phyloP scores from a whole-genome alignment of 2,329 filamentous ascomycete genomes.

The Cryphonectria carpinicola region DNA sequence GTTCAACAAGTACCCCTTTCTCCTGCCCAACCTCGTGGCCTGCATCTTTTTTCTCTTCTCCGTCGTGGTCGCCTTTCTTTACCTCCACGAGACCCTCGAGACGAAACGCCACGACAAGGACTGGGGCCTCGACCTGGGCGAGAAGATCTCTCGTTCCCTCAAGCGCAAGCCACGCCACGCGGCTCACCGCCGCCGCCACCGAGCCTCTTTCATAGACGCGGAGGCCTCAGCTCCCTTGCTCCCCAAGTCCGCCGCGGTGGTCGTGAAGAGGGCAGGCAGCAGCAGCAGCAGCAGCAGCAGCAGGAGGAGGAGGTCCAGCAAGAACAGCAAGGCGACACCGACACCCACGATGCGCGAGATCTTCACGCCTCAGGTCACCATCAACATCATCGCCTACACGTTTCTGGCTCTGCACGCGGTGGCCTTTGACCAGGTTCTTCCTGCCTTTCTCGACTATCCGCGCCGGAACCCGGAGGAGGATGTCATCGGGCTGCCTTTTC shows the following conservation, averaged over 20 bases:
- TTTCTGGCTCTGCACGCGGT: constrained; percentile 81
- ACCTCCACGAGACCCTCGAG: constrained; percentile 84
- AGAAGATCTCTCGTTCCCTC: constrained; percentile 56
- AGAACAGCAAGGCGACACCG: constrained; percentile 8
- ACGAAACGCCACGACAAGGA: constrained; percentile 70
- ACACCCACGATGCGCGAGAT: constrained; percentile 59
- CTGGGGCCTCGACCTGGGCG: constrained; percentile 75
- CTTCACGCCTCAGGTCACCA: constrained; percentile 72
- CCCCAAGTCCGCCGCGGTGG: constrained; percentile 37
- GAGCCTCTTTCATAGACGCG: constrained; percentile 56
- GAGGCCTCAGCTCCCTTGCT: constrained; percentile 62
- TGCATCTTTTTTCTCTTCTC: constrained; percentile 79
- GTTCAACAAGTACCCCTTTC: constrained; percentile 78
- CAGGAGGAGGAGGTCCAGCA: too few relatives aligned
- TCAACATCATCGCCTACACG: constrained; percentile 79
- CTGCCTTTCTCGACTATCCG: constrained; percentile 85
- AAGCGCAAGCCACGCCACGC: constrained; percentile 34
- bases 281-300: constrained; percentile 13
- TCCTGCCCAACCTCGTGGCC: constrained; percentile 80
- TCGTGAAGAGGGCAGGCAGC: constrained; percentile 30
- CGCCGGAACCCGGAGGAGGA: constrained; percentile 56
- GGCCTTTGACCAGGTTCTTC: constrained; percentile 84
- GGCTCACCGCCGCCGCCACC: constrained; percentile 36
- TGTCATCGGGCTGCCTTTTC: constrained; percentile 71
- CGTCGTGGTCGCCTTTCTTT: constrained; percentile 73